Base-by-base conservation (phyloP, 192 early-diverging fungal genomes). In the Rhizoclosmatium globosum region DNA sequence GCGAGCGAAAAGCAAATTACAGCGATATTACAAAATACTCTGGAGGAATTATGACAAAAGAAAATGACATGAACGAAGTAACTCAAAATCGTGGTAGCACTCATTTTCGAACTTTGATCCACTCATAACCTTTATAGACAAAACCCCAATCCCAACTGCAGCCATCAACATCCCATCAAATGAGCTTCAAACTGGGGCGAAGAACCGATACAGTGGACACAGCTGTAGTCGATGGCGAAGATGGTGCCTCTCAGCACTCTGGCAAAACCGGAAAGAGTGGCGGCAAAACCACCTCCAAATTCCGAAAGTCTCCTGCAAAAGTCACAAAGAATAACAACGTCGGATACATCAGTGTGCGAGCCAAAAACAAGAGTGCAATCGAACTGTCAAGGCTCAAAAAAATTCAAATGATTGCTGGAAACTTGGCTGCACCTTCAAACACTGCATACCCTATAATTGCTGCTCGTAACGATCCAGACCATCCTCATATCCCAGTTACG, bases 151-250 rank as follows among this genome's bases (percentile, higher is more conserved):
- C 53, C 47, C 46, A 17, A 0, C 43, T 68, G 0, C 45, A 71
- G 17, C 69, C 69, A 21, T 71, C 69, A 57, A 68, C n/a, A 42
- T 46, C 46, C n/a, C 69, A 71, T 11, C 69, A 71, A 48, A 48
- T 71, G 47, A 48, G 69, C 6, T 71, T 71, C 38, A 71, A 71
- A 56, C 38, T 71, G 50, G 7, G 6, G 6, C 46, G 50, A 4
- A 13, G 69, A 38, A 9, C 9, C 69, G 11, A 45, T 17, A 39
- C 39, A 21, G n/a, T n/a, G 7, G 47, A 56, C 50, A 42, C 13
- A 68, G 39, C 13, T 57, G 64, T 42, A 68, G 56, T 17, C 43
- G 31, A 57, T 21, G 72, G 44, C 4, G 72, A 74, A 4, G 69
- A 71, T 56, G 57, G 61, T n/a, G 19, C n/a, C 31, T 61, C 53